Base-by-base conservation (phyloP, 2,329 filamentous ascomycete genomes). In the Ceratocystis ficicola region DNA sequence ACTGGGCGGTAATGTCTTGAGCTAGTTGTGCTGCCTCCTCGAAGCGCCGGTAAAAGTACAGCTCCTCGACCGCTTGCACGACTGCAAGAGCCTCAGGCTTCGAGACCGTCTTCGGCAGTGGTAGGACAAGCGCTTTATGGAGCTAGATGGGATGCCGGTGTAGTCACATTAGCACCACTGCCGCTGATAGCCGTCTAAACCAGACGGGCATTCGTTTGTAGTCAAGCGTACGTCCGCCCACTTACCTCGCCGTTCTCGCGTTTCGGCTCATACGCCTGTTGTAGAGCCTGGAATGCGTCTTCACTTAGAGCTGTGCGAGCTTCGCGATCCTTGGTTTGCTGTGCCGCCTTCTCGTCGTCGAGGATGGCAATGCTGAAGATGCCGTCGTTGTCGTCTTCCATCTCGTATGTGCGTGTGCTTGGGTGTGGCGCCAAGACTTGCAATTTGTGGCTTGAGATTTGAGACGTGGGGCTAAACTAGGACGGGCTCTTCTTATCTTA, bases 61-160 rank as follows among this genome's bases (percentile, higher is more conserved):
- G 74, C 72, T 84, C 82, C 70, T 84, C 81, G 6, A 81, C 78
- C 0, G 81, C 82, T 70, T 84, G 81, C 22, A 83, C 67, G 8
- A 81, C 69, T n/a, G 79, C 76, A 69, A 83, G 80, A 1, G 76
- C 73, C 44, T 78, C 75, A 52, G 76, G 76, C 70, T 83, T 84
- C 41, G 75, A 73, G 3, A 76, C 71, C 3, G 64, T 70, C 8
- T 70, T 68, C 2, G 69, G 69, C 10, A 81, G 69, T 0, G 81
- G 80, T 1, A 82, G 69, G 5, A 71, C 67, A 6, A 66, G 41
- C 7, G 60, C 15, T 20, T 63, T 50, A 8, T 32, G 48, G 17
- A 66, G 59, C 65, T 66, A 41, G 12, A 41, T 41, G 10, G 3
- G 5, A 15, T 41, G 12, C 36, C 3, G 12, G 36, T 5, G 36